phyloP scores from a whole-genome alignment of 2,329 filamentous ascomycete species.

The Lasiodiplodia gonubiensis region DNA sequence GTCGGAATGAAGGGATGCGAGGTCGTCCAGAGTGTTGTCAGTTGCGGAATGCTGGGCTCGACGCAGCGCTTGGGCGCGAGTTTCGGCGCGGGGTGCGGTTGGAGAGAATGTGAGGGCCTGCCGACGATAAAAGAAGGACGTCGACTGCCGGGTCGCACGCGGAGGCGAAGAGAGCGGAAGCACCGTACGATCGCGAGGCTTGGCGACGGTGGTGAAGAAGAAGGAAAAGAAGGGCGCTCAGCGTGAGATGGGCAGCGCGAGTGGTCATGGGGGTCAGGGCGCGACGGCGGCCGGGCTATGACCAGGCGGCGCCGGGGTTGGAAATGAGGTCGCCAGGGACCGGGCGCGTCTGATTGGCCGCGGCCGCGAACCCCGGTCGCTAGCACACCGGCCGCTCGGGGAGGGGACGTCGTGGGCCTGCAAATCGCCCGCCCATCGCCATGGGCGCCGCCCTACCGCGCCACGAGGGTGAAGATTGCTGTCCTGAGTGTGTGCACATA shows the following conservation, averaged over 20 bases:
- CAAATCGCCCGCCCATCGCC: background rate
- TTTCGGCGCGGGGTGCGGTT: background rate
- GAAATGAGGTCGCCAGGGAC: conserved; percentile 15
- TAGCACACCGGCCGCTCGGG: background rate
- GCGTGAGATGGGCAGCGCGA: conserved; percentile 3
- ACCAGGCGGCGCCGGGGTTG: conserved; percentile 7
- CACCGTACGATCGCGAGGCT: conserved; percentile 24
- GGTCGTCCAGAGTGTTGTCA: conserved; percentile 6
- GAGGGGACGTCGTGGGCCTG: background rate
- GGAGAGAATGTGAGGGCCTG: conserved; percentile 27
- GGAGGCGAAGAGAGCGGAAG: conserved; percentile 21
- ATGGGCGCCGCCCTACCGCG: background rate
- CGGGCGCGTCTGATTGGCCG: conserved; percentile 6
- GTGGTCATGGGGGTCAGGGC: conserved; percentile 12
- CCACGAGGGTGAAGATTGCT: background rate
- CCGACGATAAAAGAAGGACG: conserved; percentile 34
- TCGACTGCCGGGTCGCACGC: conserved; percentile 31
- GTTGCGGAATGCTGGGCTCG: conserved; percentile 10
- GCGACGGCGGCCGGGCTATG: conserved; percentile 11
- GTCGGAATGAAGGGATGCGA: conserved; percentile 18
- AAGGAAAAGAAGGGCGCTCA: conserved; percentile 5
- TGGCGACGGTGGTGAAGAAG: conserved; percentile 27
- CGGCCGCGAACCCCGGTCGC: background rate
- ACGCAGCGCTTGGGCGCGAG: conserved; percentile 1
- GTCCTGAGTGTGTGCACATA: background rate